phyloP scores from a whole-genome alignment of 257 asterid genomes.

The Anisodus acutangulus region DNA sequence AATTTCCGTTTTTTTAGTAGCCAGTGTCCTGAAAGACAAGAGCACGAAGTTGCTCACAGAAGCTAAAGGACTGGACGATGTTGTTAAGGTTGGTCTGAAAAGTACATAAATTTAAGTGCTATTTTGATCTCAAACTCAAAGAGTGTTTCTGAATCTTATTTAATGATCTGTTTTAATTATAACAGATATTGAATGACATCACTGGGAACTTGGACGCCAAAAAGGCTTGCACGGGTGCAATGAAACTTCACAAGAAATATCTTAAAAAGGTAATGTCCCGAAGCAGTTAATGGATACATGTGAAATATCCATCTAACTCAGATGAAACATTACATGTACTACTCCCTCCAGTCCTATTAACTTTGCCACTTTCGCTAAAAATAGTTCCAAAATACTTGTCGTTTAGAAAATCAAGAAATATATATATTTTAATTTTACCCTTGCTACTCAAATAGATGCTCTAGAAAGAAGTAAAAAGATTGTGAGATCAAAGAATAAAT shows the following conservation, averaged over 20 bases:
- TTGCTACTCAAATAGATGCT: neutral
- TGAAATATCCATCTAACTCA: neutral
- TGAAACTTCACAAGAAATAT: conserved; percentile 91
- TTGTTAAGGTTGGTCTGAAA: conserved; percentile 63
- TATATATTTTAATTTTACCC: no score
- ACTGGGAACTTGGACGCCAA: conserved; percentile 84
- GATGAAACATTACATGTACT: neutral
- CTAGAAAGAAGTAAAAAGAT: neutral
- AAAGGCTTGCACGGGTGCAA: conserved; percentile 73
- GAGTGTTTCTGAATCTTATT: neutral
- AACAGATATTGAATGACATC: conserved; percentile 77
- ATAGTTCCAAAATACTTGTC: neutral
- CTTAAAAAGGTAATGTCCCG: conserved; percentile 59
- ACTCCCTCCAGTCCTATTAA: neutral
- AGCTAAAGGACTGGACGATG: conserved; percentile 90
- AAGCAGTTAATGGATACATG: neutral
- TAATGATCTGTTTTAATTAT: conserved; percentile 21
- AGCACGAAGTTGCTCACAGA: conserved; percentile 73
- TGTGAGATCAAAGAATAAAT: neutral
- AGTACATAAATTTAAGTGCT: neutral
- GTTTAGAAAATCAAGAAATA: neutral
- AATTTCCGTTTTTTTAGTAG: conserved; percentile 83
- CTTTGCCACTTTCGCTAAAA: neutral
- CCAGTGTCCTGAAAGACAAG: conserved; percentile 80
- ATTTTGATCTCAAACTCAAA: neutral